Base-by-base conservation (phyloP, 2,329 filamentous ascomycete species). In the Monilinia polystroma region DNA sequence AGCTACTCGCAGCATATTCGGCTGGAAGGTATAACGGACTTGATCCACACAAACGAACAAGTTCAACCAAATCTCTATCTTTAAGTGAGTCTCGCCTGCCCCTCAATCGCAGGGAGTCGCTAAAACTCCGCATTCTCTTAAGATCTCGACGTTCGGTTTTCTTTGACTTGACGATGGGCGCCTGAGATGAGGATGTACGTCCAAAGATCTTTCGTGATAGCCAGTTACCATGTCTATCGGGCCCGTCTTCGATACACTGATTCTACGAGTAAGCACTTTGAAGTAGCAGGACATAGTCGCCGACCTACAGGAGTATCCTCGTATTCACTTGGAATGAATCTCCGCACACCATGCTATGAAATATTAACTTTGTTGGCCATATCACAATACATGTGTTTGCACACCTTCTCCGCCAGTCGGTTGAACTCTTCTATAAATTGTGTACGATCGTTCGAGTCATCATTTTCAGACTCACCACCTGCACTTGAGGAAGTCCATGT, bases 11-110 rank as follows among this genome's bases (percentile, higher is more conserved):
- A 4, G 86, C 80, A 71, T 88, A 85, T 64, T 87, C 85, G 3
- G 79, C 70, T 0, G 87, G 87, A 11, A 90, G 78, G 71, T 87
- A 85, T 58, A 90, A 77, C 41, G 84, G 77, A 73, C 85, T 88
- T 74, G 85, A 85, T 49, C 88, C 87, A 70, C 86, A 87, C 41
- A 90, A 76, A 14, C 86, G 82, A 23, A 89, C 82, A 71, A 90
- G 81, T n/a, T 83, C 81, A 66, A 84, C 80, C 0, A 90, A 76
- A 63, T 83, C 81, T 69, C 84, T 79, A 54, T 80, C 78, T 71
- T 81, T 84, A 29, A 84, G 74, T 6, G 75, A 77, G 57, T 84
- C 82, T 63, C 71, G 75, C 68, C 79, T 81, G 52, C 80, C 77
- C 16, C 82, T 77, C 14, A 85, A 67, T 53, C 81, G 79, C 43